Base-by-base conservation (phyloP, 2,329 filamentous ascomycete species). In the Drechslerella stenobrocha region DNA sequence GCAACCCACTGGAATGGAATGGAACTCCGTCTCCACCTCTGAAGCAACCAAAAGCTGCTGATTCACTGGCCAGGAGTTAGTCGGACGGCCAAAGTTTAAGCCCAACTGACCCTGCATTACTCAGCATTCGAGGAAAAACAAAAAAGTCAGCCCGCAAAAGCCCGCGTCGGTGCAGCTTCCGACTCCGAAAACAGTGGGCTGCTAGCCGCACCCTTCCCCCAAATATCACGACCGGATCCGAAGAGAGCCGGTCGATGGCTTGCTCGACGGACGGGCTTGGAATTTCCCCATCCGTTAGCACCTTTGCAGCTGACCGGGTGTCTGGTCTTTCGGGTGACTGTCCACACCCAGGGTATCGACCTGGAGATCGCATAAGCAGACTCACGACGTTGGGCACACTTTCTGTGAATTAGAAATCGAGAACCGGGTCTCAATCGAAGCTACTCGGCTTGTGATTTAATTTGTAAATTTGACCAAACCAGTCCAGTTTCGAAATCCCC, bases 211-310 rank as follows among this genome's bases (percentile, higher is more conserved):
- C 15, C 13, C 13, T 32, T 32, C 30, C 30, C 6, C 13, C 6
- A 6, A 32, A 32, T 32, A 6, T 13, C 34, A 37, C 11, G 34
- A 9, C 60, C 53, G 48, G 53, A 66, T 66, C 61, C 61, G 61
- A 66, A 32, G 37, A 44, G 46, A 44, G 57, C 61, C 61, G 61
- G 60, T 37, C 34, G 44, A 34, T 57, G 44, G 44, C 32, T 45
- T 20, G 15, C 20, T 13, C 30, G n/a, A 22, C n/a, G n/a, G n/a
- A 20, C 35, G 47, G 46, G 57, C 45, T 34, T 57, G 32, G 42
- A n/a, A 34, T 66, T 59, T 59, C 53, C 53, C 24, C 30, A 53
- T 59, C 53, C n/a, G 48, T 40, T 28, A 18, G n/a, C 45, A 20
- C 45, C 34, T n/a, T n/a, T 64, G 59, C 59, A 64, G 45, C 52